These are phyloP conservation scores for Diutina scorzettiae DNA, from an alignment of 1,139 yeast species.

Conservation along the genomic window DNA sequence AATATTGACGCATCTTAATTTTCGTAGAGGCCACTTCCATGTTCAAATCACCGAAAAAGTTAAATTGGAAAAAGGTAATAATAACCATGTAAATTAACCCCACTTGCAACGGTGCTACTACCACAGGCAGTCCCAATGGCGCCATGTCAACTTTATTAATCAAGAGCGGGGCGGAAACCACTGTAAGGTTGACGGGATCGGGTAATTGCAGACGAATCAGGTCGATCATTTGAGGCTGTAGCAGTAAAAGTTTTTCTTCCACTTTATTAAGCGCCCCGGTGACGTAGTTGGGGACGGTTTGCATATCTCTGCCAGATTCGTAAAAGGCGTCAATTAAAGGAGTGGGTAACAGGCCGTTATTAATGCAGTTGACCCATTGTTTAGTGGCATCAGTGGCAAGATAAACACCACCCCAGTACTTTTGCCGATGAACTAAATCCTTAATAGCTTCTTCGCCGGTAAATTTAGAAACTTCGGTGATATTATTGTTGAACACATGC, in stretches of 20 bases:
- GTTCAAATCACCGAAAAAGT: constrained; percentile 45
- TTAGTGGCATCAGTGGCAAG: constrained; percentile 34
- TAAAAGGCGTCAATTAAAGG: constrained; percentile 27
- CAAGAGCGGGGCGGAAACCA: background rate
- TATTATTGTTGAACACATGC: constrained; percentile 20
- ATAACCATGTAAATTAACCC: constrained; percentile 69
- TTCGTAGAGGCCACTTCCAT: constrained; percentile 28
- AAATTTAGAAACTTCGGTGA: constrained; percentile 20
- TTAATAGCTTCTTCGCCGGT: constrained; percentile 23
- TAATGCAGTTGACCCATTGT: too few relatives aligned
- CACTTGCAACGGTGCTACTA: constrained; percentile 57
- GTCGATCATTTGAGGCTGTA: constrained; percentile 11
- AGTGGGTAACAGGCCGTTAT: too few relatives aligned
- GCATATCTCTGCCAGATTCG: constrained; percentile 33
- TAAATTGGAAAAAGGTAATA: constrained; percentile 41
- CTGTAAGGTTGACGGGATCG: background rate
- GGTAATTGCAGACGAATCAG: background rate
- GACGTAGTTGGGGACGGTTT: constrained; percentile 19
- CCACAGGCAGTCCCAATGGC: constrained; percentile 38
- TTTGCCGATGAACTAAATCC: constrained; percentile 30
- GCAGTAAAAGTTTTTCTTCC: constrained; percentile 13
- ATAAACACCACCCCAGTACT: constrained; percentile 44
- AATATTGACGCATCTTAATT: constrained; percentile 25
- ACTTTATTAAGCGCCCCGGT: constrained; percentile 14
- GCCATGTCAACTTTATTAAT: constrained; percentile 25